A percentile compares a stretch with the other conserved stretches of the same genome.
phyloP scores from a whole-genome alignment of 228 moss, liverwort and hornwort species.

The Sphagnum fallax region DNA sequence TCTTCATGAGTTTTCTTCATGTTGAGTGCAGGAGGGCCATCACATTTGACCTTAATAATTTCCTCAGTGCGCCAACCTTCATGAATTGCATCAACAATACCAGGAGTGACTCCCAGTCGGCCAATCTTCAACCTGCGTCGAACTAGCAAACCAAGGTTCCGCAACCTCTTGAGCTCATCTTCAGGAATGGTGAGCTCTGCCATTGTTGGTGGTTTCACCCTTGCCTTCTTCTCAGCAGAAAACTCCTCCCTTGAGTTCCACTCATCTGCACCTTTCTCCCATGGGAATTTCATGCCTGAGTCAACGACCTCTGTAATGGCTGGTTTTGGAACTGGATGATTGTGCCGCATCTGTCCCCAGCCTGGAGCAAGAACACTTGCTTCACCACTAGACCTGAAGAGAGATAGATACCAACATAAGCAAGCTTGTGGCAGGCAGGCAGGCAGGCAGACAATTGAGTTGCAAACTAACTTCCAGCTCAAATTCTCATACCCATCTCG shows the following conservation, averaged over 20 bases:
- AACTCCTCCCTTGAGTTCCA: constrained; percentile 13
- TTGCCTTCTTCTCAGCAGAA: constrained; percentile 32
- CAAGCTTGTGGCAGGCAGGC: too few relatives aligned
- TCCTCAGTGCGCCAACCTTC: constrained; percentile 80
- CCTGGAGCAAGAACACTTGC: neutral
- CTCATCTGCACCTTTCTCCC: constrained; percentile 66
- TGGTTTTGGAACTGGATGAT: constrained; percentile 63
- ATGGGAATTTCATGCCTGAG: constrained; percentile 63
- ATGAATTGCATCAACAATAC: constrained; percentile 82
- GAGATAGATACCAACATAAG: too few relatives aligned
- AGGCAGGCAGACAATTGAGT: too few relatives aligned
- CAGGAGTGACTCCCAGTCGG: constrained; percentile 74
- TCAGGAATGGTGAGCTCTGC: constrained; percentile 94
- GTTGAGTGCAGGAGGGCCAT: constrained; percentile 73
- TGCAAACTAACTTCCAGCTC: too few relatives aligned
- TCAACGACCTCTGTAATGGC: constrained; percentile 15
- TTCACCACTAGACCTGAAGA: too few relatives aligned
- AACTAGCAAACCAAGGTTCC: constrained; percentile 67
- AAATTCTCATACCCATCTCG: too few relatives aligned
- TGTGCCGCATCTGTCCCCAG: constrained; percentile 52
- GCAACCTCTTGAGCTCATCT: constrained; percentile 80
- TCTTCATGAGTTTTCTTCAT: constrained; percentile 87
- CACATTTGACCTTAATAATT: constrained; percentile 77
- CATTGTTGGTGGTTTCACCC: constrained; percentile 82
- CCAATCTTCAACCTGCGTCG: constrained; percentile 82